Conservation (phyloP, 345 rosid species). For the Mangifera indica region DNA sequence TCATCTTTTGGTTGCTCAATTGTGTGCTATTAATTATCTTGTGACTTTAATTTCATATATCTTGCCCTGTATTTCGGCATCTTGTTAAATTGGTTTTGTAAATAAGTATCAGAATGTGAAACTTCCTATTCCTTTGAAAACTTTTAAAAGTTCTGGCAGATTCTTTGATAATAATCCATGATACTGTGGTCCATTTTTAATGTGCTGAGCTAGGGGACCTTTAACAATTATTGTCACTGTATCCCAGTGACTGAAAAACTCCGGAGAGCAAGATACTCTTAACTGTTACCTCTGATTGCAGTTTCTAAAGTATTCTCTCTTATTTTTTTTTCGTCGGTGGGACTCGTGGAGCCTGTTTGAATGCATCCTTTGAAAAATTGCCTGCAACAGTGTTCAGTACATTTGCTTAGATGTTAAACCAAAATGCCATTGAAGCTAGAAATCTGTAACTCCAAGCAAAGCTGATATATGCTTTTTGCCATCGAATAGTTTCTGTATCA, state of each 20-base stretch:
- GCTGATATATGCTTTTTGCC: slow-evolving; percentile 15
- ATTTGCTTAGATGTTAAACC: background rate
- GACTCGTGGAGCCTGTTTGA: background rate
- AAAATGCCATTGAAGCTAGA: slow-evolving; percentile 26
- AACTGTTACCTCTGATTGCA: background rate
- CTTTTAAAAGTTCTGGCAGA: slow-evolving; percentile 10
- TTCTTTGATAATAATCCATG: slow-evolving; percentile 13
- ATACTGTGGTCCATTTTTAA: background rate
- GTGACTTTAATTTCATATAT: background rate
- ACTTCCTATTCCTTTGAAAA: slow-evolving; percentile 13
- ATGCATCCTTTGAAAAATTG: slow-evolving; percentile 5
- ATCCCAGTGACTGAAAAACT: background rate
- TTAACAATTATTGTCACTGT: background rate
- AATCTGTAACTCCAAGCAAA: slow-evolving; percentile 22
- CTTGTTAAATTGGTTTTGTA: background rate
- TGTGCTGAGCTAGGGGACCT: background rate
- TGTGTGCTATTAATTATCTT: background rate
- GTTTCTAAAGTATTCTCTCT: background rate
- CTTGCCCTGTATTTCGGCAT: background rate
- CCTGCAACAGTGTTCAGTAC: background rate
- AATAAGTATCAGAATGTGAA: background rate
- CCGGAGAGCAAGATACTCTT: no score
- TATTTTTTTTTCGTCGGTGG: background rate
- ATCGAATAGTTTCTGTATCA: slow-evolving; percentile 3
- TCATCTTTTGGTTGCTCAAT: background rate